These are phyloP conservation scores for Mycena crocata DNA, from an alignment of 768 basidiomycete species.

Conservation along the genomic window DNA sequence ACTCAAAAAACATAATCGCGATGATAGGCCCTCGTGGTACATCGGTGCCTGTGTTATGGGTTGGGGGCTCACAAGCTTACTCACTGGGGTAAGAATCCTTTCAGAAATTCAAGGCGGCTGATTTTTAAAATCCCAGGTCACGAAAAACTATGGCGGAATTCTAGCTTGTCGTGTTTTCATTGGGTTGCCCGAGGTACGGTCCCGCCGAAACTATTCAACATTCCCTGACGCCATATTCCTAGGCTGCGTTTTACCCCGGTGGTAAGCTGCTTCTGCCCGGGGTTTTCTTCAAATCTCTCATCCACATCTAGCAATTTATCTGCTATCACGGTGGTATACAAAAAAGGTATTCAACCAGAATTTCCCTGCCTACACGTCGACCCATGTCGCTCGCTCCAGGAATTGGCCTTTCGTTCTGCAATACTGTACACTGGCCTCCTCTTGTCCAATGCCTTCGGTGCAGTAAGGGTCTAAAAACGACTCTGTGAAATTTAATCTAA, in stretches of 20 bases:
- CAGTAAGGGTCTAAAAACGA: constrained; percentile 53
- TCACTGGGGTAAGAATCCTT: constrained; percentile 64
- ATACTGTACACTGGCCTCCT: constrained; percentile 70
- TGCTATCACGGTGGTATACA: constrained; percentile 67
- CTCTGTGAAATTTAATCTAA: not conserved
- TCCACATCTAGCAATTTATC: constrained; percentile 45
- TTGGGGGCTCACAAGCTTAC: constrained; percentile 72
- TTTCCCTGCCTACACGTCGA: constrained; percentile 17
- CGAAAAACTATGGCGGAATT: constrained; percentile 66
- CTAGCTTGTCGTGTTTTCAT: constrained; percentile 70
- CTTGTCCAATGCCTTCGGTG: constrained; percentile 76
- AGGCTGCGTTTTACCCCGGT: constrained; percentile 77
- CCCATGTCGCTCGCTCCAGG: constrained; percentile 47
- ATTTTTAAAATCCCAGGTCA: constrained; percentile 51
- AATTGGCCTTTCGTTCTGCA: constrained; percentile 73
- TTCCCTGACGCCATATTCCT: not conserved
- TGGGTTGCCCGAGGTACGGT: constrained; percentile 66
- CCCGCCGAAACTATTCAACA: not conserved
- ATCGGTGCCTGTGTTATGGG: constrained; percentile 69
- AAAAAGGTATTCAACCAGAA: constrained; percentile 56
- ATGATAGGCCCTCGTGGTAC: constrained; percentile 66
- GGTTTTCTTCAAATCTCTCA: not conserved
- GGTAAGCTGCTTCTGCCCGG: constrained; percentile 44
- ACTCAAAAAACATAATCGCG: not conserved
- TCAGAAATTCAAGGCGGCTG: too few relatives aligned